Evolutionary conservation across 2,329 filamentous ascomycete genomes (phyloP).

Genomic region (Biscogniauxia sp.): DNA sequence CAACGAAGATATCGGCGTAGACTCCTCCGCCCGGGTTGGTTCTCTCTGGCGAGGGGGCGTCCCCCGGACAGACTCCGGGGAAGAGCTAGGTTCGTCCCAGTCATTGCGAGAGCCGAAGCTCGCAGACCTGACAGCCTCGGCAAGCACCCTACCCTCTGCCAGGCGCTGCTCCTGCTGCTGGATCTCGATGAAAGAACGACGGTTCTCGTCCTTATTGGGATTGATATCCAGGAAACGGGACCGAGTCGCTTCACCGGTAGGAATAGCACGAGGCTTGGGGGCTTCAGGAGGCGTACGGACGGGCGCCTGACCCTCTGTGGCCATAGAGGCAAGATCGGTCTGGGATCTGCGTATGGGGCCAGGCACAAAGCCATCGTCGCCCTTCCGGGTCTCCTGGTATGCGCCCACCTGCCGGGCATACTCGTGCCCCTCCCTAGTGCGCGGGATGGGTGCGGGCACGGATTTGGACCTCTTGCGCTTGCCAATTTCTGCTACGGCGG

Average conservation of each 20-base stretch:
- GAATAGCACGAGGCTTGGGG: slow-evolving; percentile 29
- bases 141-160: slow-evolving; percentile 58
- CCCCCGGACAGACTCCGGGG: slow-evolving; percentile 27
- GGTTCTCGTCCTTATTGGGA: slow-evolving; percentile 48
- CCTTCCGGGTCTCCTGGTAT: slow-evolving; percentile 26
- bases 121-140: slow-evolving; percentile 44
- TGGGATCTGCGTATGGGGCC: slow-evolving; percentile 55
- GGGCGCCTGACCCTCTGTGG: slow-evolving; percentile 20
- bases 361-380: slow-evolving; percentile 49
- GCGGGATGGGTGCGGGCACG: slow-evolving; percentile 34
- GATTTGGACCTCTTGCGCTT: slow-evolving; percentile 48
- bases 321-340: slow-evolving; percentile 49
- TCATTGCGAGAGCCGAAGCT: slow-evolving; percentile 32
- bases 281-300: slow-evolving; percentile 18
- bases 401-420: slow-evolving; percentile 25
- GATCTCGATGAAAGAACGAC: slow-evolving; percentile 57
- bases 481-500: slow-evolving; percentile 69
- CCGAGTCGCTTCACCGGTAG: slow-evolving; percentile 29
- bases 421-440: slow-evolving; percentile 29
- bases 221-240: slow-evolving; percentile 36
- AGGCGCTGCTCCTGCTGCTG: slow-evolving; percentile 60
- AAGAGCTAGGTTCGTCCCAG: slow-evolving; percentile 31
- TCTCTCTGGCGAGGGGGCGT: slow-evolving; percentile 17
- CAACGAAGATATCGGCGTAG: slow-evolving; percentile 14
- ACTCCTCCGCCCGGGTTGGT: slow-evolving; percentile 17